phyloP scores from a whole-genome alignment of 1,139 yeast genomes.

The Pichia sp. region DNA sequence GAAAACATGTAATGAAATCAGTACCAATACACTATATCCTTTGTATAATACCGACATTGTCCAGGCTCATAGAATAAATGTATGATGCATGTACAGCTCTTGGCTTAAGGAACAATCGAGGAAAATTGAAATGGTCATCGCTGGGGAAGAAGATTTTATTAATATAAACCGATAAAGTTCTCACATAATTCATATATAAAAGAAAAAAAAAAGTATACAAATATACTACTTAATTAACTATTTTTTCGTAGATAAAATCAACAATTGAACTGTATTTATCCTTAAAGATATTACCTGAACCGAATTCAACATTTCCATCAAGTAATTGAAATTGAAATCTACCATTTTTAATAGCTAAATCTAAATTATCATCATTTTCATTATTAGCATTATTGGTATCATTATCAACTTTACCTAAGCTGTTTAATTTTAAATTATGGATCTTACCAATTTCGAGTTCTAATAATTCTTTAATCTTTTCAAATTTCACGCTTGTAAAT shows the following conservation, averaged over 20 bases:
- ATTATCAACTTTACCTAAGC: slow-evolving; percentile 36
- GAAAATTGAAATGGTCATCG: no score
- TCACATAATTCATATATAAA: no score
- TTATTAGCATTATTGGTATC: slow-evolving; percentile 27
- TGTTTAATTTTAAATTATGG: slow-evolving; percentile 40
- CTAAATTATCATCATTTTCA: slow-evolving; percentile 40
- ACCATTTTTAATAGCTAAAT: slow-evolving; percentile 23
- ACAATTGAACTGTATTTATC: slow-evolving; percentile 52
- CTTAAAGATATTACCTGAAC: slow-evolving; percentile 60
- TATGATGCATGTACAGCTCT: no score
- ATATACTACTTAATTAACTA: slow-evolving; percentile 49
- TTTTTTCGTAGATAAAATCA: slow-evolving; percentile 72
- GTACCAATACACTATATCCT: slow-evolving; percentile 1
- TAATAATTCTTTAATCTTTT: slow-evolving; percentile 49
- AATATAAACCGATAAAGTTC: no score
- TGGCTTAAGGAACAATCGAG: no score
- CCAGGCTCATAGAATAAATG: no score
- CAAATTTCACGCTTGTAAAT: slow-evolving; percentile 71
- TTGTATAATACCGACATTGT: background rate
- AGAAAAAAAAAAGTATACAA: background rate
- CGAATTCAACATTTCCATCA: slow-evolving; percentile 67
- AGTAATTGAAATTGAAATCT: slow-evolving; percentile 54
- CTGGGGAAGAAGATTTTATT: no score
- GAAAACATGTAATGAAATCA: background rate
- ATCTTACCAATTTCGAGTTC: slow-evolving; percentile 60